Base-by-base conservation (phyloP, 2,329 filamentous ascomycete genomes). In the Septoria linicola region DNA sequence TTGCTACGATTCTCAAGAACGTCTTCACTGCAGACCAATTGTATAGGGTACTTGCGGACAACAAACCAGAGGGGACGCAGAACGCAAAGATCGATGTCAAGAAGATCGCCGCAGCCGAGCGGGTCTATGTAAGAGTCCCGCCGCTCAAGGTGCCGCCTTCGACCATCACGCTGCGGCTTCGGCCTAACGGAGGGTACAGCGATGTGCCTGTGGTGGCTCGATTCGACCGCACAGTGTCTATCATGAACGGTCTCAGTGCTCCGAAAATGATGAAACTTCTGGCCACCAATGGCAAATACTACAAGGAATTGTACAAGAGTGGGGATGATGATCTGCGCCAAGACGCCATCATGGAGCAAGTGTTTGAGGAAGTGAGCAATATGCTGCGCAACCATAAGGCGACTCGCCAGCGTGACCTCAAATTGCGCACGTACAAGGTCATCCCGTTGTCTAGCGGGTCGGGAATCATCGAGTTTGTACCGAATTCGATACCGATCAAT, bases 261-360 rank as follows among this genome's bases (percentile, higher is more conserved):
- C 93, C 93, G 0, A 99, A 99, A 69, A 89, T 96, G 58, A 84
- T 97, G 50, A 93, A 89, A 0, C 88, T 86, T 1, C 71, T 89
- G 16, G 89, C 84, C 13, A 88, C 80, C 14, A 82, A 96, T 68
- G 95, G 93, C 5, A 74, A 79, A 49, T 80, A 79, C 30, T 96
- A 91, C 73, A 96, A 88, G 68, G 90, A 96, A 71, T 76, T 99
- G 77, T 84, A 96, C 67, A 99, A 99, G 76, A 90, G 90, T 56
- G 91, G 93, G 14, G 92, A 92, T 65, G 93, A 99, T 68, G 63
- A 99, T 67, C 80, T 99, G 10, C 87, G 95, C 7, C 93, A 99
- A 73, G 93, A 99, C 65, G 89, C 92, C 37, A 99, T 84, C 76
- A 99, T 99, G 95, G 95, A 99, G 70, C 93, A 99, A 71, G 93